Evolutionary conservation across 495 filamentous ascomycete genomes (phyloP), one percentile per base, ranked within the genome.

Genomic region (Lophium mytilinum): DNA sequence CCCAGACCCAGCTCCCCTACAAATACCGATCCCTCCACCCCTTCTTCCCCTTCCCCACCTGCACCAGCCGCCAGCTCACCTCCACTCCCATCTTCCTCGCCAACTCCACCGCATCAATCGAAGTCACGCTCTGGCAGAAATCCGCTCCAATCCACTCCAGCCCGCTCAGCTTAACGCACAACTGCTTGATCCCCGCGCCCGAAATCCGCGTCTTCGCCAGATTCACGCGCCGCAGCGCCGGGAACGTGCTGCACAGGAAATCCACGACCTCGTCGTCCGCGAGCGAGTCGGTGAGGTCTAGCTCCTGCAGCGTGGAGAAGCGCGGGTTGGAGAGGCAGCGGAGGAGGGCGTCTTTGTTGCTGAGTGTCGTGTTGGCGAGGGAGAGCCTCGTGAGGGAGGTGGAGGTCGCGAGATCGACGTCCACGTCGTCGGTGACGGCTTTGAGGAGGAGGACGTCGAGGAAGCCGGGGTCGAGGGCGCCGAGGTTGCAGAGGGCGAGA

Each of bases 111-210:
- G 48, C 55, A 45, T 61, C 62, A 1, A 39, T 47, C 15, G 33
- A 41, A 6, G 47, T 55, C n/a, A 65, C 58, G 14, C 54, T 15
- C 5, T 14, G 12, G 39, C 62, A 65, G 10, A 51, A 9, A 51
- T 65, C 52, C 1, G 58, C 11, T 9, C 46, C 49, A 1, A 65
- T 34, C 12, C 9, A 40, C 19, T 41, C 19, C 14, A 65, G 50
- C 9, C 30, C 18, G 1, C 57, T 53, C 5, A 61, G 45, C 15
- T 24, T 46, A 12, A 57, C 55, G 1, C 50, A 53, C 21, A 65
- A 43, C 42, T 56, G 48, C 51, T 58, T 61, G 9, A 65, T 50
- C 15, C 50, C 37, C 5, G 50, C 57, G 11, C 62, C 62, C 0
- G 50, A 58, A 37, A 65, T 52, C 3, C 33, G 35, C 7, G 62